Conservation (phyloP, 306 rosid species). For the Mimosa bimucronata region DNA sequence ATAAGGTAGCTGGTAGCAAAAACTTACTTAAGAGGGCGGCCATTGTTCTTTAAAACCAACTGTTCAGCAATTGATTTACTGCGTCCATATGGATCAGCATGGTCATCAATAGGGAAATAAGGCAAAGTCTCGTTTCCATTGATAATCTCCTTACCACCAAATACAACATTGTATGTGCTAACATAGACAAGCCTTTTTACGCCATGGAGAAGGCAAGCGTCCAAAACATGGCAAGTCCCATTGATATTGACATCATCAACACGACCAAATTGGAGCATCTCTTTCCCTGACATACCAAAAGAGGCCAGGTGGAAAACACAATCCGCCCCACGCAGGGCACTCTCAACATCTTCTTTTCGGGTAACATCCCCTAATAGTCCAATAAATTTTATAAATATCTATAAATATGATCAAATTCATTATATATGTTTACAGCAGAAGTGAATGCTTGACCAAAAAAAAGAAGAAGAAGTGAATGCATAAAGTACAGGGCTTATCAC, state of each 20-base stretch:
- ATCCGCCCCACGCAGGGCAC: constrained; percentile 64
- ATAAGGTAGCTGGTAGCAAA: too few species aligned
- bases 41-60: constrained; percentile 81
- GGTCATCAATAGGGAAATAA: constrained; percentile 78
- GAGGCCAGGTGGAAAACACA: constrained; percentile 94
- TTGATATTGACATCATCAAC: constrained; percentile 79
- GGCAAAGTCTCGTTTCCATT: constrained; percentile 79
- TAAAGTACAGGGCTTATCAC: not conserved
- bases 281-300: constrained; percentile 88
- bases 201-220: constrained; percentile 69
- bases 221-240: constrained; percentile 81
- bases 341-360: constrained; percentile 72
- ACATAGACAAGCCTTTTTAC: constrained; percentile 78
- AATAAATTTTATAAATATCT: not conserved
- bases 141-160: constrained; percentile 72
- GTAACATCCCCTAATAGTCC: constrained; percentile 58
- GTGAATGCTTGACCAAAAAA: too few species aligned
- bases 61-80: constrained; percentile 92
- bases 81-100: constrained; percentile 78
- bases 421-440: not conserved
- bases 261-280: constrained; percentile 85
- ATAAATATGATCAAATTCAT: not conserved
- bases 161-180: constrained; percentile 86
- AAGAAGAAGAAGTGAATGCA: not conserved
- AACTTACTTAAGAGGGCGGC: constrained; percentile 63